phyloP scores from a whole-genome alignment of 495 filamentous ascomycete genomes.

The Neurospora sp. region DNA sequence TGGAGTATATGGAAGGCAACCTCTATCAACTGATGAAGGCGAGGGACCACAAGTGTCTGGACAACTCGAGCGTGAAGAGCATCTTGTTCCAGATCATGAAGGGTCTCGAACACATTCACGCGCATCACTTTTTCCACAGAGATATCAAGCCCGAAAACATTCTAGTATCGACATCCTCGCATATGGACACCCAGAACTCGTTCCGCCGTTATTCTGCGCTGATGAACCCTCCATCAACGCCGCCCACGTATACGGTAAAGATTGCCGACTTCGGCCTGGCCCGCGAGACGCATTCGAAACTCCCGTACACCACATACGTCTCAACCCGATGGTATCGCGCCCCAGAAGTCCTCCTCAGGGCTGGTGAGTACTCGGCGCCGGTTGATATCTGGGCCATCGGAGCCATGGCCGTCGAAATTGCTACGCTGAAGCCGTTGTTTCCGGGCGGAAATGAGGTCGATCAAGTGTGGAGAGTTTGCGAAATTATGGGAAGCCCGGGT shows the following conservation, averaged over 20 bases:
- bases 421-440: slow-evolving; percentile 93
- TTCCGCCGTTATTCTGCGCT: slow-evolving; percentile 89
- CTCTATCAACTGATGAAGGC: slow-evolving; percentile 99
- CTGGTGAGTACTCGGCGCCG: slow-evolving; percentile 93
- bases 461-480: slow-evolving; percentile 97
- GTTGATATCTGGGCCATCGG: slow-evolving; percentile 99
- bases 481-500: slow-evolving; percentile 98
- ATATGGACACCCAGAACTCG: slow-evolving; percentile 63
- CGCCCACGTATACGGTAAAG: slow-evolving; percentile 90
- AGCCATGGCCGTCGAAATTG: slow-evolving; percentile 99
- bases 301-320: slow-evolving; percentile 97
- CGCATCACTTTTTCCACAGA: slow-evolving; percentile 95
- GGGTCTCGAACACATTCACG: slow-evolving; percentile 93
- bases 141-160: slow-evolving; percentile 99
- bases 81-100: slow-evolving; percentile 95
- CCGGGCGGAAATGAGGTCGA: slow-evolving; percentile 98
- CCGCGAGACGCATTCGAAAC: slow-evolving; percentile 88
- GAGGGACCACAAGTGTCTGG: slow-evolving; percentile 85
- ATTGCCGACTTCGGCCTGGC: slow-evolving; percentile 99
- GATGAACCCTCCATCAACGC: slow-evolving; percentile 89
- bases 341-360: slow-evolving; percentile 87
- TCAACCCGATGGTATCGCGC: slow-evolving; percentile 98
- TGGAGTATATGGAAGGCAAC: slow-evolving; percentile 99
- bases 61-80: slow-evolving; percentile 89
- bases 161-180: slow-evolving; percentile 83